phyloP scores from a whole-genome alignment of 2,329 filamentous ascomycete species.

The Coleophoma cylindrospora region DNA sequence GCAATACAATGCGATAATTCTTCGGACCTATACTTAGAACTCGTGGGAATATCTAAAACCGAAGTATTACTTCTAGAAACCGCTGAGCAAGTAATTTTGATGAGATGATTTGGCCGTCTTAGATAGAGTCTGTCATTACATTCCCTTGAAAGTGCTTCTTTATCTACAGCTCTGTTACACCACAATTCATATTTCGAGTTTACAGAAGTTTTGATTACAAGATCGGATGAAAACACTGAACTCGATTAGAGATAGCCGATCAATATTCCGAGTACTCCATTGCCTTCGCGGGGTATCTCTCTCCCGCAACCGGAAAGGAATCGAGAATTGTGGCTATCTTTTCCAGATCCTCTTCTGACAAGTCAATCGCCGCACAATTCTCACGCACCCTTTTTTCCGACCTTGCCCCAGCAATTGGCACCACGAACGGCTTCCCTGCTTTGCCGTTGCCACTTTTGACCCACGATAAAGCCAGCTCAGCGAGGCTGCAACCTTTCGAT shows the following conservation, averaged over 20 bases:
- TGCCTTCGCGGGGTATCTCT: constrained; percentile 9
- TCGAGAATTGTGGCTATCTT: constrained; percentile 21
- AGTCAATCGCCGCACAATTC: constrained; percentile 20
- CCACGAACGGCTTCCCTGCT: constrained; percentile 10
- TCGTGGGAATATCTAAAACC: too few relatives aligned
- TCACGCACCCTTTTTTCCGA: constrained; percentile 22
- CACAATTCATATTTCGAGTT: too few relatives aligned
- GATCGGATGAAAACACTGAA: too few relatives aligned
- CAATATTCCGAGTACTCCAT: constrained; percentile 6
- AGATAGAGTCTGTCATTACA: too few relatives aligned
- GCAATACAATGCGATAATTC: too few relatives aligned
- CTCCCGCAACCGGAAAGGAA: constrained; percentile 11
- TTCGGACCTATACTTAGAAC: too few relatives aligned
- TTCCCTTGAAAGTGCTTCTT: too few relatives aligned
- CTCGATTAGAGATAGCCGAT: not conserved
- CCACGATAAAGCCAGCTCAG: constrained; percentile 48
- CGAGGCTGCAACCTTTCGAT: constrained; percentile 52
- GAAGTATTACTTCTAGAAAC: too few relatives aligned
- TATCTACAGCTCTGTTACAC: too few relatives aligned
- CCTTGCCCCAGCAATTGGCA: constrained; percentile 27
- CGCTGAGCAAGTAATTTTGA: too few relatives aligned
- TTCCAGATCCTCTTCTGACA: constrained; percentile 23
- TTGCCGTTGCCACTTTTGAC: constrained; percentile 6
- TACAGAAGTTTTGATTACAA: too few relatives aligned
- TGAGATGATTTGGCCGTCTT: too few relatives aligned